Evolutionary conservation across 176 grass and related monocot species (phyloP), one percentile per base, ranked within the genome.

Genomic region (Carex cristatella): DNA sequence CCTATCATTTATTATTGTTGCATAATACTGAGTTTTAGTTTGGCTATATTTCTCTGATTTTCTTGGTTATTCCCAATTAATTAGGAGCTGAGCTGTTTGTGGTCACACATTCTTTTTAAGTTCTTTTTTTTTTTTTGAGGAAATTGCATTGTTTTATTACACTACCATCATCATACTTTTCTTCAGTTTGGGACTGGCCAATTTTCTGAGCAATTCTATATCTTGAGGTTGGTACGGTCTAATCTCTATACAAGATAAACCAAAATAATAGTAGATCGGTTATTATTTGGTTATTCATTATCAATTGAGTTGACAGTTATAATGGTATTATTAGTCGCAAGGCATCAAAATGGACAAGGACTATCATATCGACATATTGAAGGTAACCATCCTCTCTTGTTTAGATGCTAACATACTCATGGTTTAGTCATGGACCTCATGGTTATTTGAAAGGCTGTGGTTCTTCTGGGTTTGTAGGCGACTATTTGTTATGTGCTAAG

Each of bases 321-420:
- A 85, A 78, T 84, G 49, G 69, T 91, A 78, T 85, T 72, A 87
- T 48, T 59, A 79, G 79, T 89, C 40, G 78, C 86, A 79, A 35
- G 83, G 87, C 83, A 72, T 84, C 72, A 71, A 85, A 83, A 87
- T 79, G 40, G 79, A 88, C 92, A 88, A 90, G 85, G 69, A 81
- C 77, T 82, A 89, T 81, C 87, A 85, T 85, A 59, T 85, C 85
- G 86, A 73, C 75, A 69, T 85, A 81, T 79, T 46, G 62, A 71
- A 97, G 92, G 94, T 94, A 92, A 91, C 85, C 65, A 85, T 84
- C 70, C 68, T 80, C 55, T 92, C 28, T 38, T 68, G 35, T 67
- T 81, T 84, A 77, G 7, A 46, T 88, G 84, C 83, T 81, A 44
- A 72, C 37, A 32, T 18, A 83, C 33, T 64, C 81, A 23, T 61